phyloP scores from a whole-genome alignment of 2,329 filamentous ascomycete species.

The Ascochyta rabiei region DNA sequence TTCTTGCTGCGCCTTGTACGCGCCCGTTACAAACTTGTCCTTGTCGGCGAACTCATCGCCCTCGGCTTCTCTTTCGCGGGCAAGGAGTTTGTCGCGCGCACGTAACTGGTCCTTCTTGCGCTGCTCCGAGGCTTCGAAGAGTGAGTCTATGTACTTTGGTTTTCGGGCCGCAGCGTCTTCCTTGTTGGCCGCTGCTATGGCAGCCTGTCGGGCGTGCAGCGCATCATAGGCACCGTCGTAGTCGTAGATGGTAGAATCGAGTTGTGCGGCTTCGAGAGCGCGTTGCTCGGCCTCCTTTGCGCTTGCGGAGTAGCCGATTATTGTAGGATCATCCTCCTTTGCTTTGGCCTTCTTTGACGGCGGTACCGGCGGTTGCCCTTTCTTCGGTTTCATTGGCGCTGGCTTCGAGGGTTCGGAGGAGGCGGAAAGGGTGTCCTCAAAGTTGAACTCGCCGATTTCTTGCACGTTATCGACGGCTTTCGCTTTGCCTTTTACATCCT shows the following conservation, averaged over 20 bases:
- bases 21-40: constrained; percentile 84
- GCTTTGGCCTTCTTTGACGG: constrained; percentile 47
- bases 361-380: constrained; percentile 39
- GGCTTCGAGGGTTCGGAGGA: constrained; percentile 28
- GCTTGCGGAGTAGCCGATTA: constrained; percentile 69
- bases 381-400: constrained; percentile 45
- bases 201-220: constrained; percentile 63
- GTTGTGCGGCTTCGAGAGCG: constrained; percentile 66
- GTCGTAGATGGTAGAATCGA: constrained; percentile 80
- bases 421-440: constrained; percentile 57
- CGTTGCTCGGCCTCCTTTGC: constrained; percentile 67
- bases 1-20: constrained; percentile 81
- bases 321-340: constrained; percentile 44
- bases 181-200: constrained; percentile 61
- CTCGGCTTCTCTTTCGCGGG: constrained; percentile 77
- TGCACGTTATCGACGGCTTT: constrained; percentile 53
- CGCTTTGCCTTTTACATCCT: constrained; percentile 50
- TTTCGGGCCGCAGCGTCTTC: constrained; percentile 64
- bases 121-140: constrained; percentile 74
- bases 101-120: constrained; percentile 79
- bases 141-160: constrained; percentile 78
- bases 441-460: constrained; percentile 63
- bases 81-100: constrained; percentile 80
- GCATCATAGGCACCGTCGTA: constrained; percentile 85
- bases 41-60: constrained; percentile 82